Evolutionary conservation across 305 asterid species (phyloP).

Genomic region (Solanum chacoense): DNA sequence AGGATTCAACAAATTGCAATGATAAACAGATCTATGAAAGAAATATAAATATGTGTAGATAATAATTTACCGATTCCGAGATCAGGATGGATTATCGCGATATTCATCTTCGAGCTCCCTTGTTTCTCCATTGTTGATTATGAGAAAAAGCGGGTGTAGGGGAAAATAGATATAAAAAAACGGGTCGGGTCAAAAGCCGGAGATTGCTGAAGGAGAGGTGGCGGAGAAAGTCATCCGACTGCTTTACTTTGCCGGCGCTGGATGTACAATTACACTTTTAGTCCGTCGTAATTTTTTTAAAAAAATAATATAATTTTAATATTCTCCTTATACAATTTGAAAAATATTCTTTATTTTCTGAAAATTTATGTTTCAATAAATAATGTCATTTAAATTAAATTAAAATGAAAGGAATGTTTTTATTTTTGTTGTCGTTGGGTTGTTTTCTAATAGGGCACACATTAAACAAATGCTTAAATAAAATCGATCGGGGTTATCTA

Average conservation of each 20-base stretch:
- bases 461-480: neutral
- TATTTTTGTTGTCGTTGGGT: neutral
- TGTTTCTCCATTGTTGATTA: conserved; percentile 30
- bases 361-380: neutral
- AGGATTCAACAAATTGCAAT: neutral
- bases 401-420: neutral
- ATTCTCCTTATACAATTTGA: neutral
- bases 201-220: neutral
- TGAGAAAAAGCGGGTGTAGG: neutral
- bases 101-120: conserved; percentile 26
- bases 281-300: neutral
- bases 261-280: neutral
- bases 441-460: neutral
- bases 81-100: conserved; percentile 86
- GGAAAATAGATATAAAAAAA: neutral
- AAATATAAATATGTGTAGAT: neutral
- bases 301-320: neutral
- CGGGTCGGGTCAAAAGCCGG: neutral
- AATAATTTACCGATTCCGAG: conserved; percentile 64
- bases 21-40: neutral
- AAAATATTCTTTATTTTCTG: neutral
- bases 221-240: neutral
- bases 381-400: neutral
- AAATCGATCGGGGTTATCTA: neutral
- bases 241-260: neutral